These are phyloP conservation scores for Closterium sp. DNA, from an alignment of 139 green algal species.

Conservation along the genomic window DNA sequence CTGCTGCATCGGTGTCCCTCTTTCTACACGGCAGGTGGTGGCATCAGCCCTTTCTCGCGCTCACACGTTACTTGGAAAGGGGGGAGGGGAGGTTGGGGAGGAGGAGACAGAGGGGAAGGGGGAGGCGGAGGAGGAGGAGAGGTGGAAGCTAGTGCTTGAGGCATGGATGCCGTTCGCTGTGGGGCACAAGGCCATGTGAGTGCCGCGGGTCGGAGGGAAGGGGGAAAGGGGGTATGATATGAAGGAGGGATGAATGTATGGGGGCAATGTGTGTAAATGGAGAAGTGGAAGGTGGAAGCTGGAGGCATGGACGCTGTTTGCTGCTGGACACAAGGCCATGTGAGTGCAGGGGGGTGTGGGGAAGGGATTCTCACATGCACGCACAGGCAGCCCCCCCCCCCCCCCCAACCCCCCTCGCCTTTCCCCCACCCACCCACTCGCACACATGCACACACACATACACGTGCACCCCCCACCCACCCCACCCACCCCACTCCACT, in stretches of 20 bases:
- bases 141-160: background rate
- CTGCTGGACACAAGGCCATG: background rate
- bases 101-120: background rate
- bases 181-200: background rate
- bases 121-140: background rate
- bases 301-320: background rate
- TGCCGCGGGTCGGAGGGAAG: too few relatives aligned
- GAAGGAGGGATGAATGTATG: background rate
- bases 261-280: too few relatives aligned
- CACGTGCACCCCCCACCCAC: too few relatives aligned
- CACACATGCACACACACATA: too few relatives aligned
- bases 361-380: too few relatives aligned
- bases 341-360: background rate
- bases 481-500: too few relatives aligned
- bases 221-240: too few relatives aligned
- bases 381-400: too few relatives aligned
- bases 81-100: background rate
- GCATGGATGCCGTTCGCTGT: background rate
- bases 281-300: background rate
- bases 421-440: too few relatives aligned
- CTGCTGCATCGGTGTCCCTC: too few relatives aligned
- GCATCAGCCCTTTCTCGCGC: background rate
- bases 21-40: background rate
- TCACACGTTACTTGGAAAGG: background rate
- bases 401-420: too few relatives aligned